Conservation (phyloP, 140 eudicot species). For the Erigeron philadelphicus region DNA sequence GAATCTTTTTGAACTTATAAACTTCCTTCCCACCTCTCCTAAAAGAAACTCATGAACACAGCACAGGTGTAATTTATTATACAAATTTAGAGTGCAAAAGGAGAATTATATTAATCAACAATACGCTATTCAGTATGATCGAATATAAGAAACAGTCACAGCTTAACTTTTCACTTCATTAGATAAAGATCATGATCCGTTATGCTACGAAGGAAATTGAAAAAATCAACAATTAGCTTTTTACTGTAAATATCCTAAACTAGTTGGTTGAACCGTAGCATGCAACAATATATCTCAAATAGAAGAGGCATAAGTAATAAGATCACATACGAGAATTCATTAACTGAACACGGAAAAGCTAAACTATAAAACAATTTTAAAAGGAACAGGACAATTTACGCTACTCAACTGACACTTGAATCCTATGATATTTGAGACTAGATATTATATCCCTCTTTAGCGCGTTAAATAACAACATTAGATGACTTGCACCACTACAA, state of each 20-base stretch:
- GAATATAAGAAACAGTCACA: neutral
- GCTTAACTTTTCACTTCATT: neutral
- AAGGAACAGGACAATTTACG: neutral
- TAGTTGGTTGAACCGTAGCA: neutral
- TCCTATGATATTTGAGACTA: neutral
- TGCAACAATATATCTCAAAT: conserved; percentile 13
- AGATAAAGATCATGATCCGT: conserved; percentile 7
- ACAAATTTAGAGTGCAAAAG: neutral
- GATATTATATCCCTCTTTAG: neutral
- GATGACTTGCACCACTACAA: neutral
- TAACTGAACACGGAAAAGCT: neutral
- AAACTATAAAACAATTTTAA: neutral
- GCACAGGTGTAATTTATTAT: neutral
- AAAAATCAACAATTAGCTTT: conserved; percentile 4
- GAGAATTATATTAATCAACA: neutral
- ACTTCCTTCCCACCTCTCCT: too few relatives aligned
- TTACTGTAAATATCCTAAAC: neutral
- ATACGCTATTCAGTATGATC: neutral
- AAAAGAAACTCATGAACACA: too few relatives aligned
- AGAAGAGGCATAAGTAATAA: neutral
- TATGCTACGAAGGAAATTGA: conserved; percentile 15
- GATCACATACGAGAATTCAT: conserved; percentile 7
- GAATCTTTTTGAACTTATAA: too few relatives aligned
- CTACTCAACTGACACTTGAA: conserved; percentile 10
- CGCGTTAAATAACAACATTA: neutral